These are phyloP conservation scores for Rhytidhysteron rufulum DNA, from an alignment of 2,329 filamentous ascomycete species.

Conservation along the genomic window DNA sequence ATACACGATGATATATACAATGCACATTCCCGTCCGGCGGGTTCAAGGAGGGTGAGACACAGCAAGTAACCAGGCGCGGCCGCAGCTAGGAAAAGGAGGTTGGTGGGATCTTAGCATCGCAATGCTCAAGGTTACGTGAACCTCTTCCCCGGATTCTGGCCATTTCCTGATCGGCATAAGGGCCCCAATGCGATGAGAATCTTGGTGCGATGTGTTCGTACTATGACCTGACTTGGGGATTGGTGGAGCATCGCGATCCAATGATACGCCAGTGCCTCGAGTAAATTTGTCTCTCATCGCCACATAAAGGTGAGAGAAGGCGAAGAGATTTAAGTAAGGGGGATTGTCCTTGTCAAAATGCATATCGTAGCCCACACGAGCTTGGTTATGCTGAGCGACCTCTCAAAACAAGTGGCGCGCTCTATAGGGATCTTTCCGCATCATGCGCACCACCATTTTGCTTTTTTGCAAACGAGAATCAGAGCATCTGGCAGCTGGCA, in stretches of 20 bases:
- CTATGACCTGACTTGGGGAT: background rate
- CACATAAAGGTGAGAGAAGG: slow-evolving; percentile 18
- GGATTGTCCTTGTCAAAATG: slow-evolving; percentile 24
- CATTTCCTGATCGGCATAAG: slow-evolving; percentile 13
- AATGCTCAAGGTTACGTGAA: slow-evolving; percentile 27
- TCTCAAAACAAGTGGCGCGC: background rate
- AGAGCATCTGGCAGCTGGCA: too few species aligned
- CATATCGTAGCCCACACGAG: slow-evolving; percentile 2
- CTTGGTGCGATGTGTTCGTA: background rate
- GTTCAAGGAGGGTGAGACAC: slow-evolving; percentile 29
- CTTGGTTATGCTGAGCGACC: background rate
- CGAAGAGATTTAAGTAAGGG: slow-evolving; percentile 29
- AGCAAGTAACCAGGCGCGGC: slow-evolving; percentile 17
- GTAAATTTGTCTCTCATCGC: slow-evolving; percentile 18
- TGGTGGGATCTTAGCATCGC: slow-evolving; percentile 18
- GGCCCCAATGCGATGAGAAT: background rate
- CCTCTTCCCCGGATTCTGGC: slow-evolving; percentile 24
- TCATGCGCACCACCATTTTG: slow-evolving; percentile 4
- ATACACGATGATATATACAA: slow-evolving; percentile 25
- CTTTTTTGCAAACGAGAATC: slow-evolving; percentile 20
- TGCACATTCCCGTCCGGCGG: slow-evolving; percentile 21
- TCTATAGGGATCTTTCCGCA: background rate
- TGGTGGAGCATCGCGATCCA: slow-evolving; percentile 13
- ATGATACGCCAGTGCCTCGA: slow-evolving; percentile 14
- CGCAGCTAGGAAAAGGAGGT: slow-evolving; percentile 17